Evolutionary conservation across 805 yeast genomes (phyloP), one percentile per base, ranked within the genome.

Genomic region (Candida tallmaniae): DNA sequence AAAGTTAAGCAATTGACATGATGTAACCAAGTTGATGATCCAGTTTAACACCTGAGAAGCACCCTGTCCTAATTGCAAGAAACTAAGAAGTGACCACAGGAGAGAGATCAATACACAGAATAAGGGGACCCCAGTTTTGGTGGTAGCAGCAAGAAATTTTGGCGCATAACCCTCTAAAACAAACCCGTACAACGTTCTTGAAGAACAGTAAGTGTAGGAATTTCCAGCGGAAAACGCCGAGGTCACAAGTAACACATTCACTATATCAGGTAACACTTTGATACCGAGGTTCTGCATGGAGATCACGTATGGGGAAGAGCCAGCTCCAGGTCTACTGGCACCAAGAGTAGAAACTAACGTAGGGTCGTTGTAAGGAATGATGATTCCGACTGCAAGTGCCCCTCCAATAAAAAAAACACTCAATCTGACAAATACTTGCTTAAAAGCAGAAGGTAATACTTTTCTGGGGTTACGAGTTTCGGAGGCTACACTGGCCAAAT

Each of bases 401-500:
- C 94, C 88, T 8, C 85, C 76, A 24, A 83, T 58, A 51, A 80
- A 86, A 43, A 87, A 71, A 21, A 82, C 56, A 1, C 80, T 66
- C 40, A 87, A 65, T 44, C 95, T 70, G 49, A 70, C 69, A 40
- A 84, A 78, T 12, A 86, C 86, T 36, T 81, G 82, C 44, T 76
- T 80, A 64, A 80, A 84, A 0, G 95, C 95, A 21, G 69, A 70
- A n/a, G 93, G 88, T 52, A 87, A 62, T 5, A 77, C 77, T 35
- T 73, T 73, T 34, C 90, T 70, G 7, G 95, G 94, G 45, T 78
- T 67, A 22, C 71, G 62, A 2, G 85, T 77, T 54, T 87, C 95
- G 30, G 94, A 87, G 3, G 95, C 94, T 22, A 85, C 77, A 83
- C 83, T 80, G 1, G 90, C 73, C 23, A 87, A 74, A 47, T 83